Evolutionary conservation across 345 rosid genomes (phyloP).

Genomic region (Carallia brachiata): DNA sequence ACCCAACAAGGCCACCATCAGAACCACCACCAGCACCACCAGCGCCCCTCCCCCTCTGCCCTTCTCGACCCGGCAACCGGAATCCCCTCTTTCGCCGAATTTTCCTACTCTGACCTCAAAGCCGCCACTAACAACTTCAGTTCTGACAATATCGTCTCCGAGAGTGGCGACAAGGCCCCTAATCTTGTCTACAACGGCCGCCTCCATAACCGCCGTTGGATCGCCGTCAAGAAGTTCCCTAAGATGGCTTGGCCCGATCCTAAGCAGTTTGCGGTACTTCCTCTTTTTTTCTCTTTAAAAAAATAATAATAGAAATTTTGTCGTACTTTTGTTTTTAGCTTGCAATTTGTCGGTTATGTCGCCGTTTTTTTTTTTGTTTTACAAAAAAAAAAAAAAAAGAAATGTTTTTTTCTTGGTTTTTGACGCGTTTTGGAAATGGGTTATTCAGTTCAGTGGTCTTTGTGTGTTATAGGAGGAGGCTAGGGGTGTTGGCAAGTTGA

Average conservation of each 20-base stretch:
- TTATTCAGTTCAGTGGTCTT: constrained; percentile 4
- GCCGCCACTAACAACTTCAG: constrained; percentile 72
- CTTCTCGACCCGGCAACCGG: constrained; percentile 34
- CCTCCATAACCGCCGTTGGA: constrained; percentile 64
- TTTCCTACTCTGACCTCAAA: constrained; percentile 61
- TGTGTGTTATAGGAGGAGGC: constrained; percentile 71
- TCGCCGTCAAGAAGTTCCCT: constrained; percentile 82
- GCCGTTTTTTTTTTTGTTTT: neutral
- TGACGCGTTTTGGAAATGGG: constrained; percentile 11
- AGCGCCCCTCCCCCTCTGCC: constrained; percentile 22
- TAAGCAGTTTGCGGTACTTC: constrained; percentile 60
- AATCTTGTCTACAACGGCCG: constrained; percentile 73
- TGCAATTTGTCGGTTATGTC: neutral
- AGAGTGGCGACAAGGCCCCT: constrained; percentile 54
- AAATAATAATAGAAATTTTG: too few species aligned
- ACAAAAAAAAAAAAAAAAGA: too few species aligned
- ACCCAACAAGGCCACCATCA: constrained; percentile 22
- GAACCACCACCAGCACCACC: neutral
- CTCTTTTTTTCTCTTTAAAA: neutral
- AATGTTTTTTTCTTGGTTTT: neutral
- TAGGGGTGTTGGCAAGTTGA: constrained; percentile 81
- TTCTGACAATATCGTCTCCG: constrained; percentile 66
- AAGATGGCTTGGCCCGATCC: constrained; percentile 88
- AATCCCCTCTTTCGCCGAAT: constrained; percentile 59
- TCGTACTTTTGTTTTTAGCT: neutral